These are phyloP conservation scores for Zygoascus meyerae DNA, from an alignment of 1,139 yeast species.

Conservation along the genomic window DNA sequence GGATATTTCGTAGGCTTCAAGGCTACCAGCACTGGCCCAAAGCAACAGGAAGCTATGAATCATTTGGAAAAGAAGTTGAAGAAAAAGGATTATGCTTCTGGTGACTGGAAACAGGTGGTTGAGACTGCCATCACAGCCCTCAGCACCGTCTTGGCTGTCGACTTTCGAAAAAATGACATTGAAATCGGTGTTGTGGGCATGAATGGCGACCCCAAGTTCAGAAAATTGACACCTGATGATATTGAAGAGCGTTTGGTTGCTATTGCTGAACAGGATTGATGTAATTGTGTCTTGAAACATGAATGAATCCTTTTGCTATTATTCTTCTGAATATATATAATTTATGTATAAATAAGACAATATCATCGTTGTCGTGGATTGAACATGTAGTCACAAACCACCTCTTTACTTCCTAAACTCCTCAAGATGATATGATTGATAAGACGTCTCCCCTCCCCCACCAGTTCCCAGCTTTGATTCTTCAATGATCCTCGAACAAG, in stretches of 20 bases:
- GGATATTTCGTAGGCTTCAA: constrained; percentile 89
- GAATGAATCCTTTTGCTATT: no score
- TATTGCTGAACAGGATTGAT: constrained; percentile 88
- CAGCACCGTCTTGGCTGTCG: constrained; percentile 83
- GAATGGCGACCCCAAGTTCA: constrained; percentile 42
- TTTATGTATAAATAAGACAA: no score
- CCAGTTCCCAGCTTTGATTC: constrained; percentile 29
- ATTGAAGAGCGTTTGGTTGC: constrained; percentile 90
- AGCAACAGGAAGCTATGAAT: constrained; percentile 92
- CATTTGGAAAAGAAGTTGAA: constrained; percentile 88
- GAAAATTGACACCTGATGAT: constrained; percentile 70
- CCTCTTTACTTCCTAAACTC: constrained; percentile 28
- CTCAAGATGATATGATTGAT: constrained; percentile 31
- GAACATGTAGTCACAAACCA: constrained; percentile 27
- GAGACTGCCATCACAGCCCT: constrained; percentile 85
- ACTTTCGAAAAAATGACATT: constrained; percentile 85
- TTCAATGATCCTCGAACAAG: constrained; percentile 27
- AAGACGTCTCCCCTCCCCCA: constrained; percentile 30
- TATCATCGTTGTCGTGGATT: constrained; percentile 10
- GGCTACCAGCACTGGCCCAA: constrained; percentile 95
- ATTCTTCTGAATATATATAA: constrained; percentile 1
- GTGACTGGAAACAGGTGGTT: constrained; percentile 84
- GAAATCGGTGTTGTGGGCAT: constrained; percentile 87
- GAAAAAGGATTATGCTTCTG: constrained; percentile 64
- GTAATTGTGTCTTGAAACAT: neutral